phyloP scores from a whole-genome alignment of 495 filamentous ascomycete genomes.

The Neohortaea acidophila region DNA sequence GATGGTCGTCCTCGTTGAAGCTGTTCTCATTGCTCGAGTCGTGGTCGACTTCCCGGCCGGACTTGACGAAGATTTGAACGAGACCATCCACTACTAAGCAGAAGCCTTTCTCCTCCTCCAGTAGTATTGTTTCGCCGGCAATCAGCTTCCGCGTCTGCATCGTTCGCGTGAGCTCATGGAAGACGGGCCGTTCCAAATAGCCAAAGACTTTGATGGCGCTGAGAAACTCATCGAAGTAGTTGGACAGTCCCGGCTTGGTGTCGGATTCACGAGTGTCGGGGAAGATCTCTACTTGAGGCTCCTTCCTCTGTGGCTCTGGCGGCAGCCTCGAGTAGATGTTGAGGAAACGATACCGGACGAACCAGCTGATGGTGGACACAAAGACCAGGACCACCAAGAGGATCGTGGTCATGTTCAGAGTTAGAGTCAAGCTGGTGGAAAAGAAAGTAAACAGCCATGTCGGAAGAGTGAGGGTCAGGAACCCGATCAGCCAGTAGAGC shows the following conservation, averaged over 20 bases:
- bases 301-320: conserved; percentile 86
- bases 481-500: conserved; percentile 69
- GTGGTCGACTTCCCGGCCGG: conserved; percentile 42
- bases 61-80: conserved; percentile 97
- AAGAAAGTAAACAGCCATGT: conserved; percentile 84
- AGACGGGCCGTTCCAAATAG: conserved; percentile 88
- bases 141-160: conserved; percentile 97
- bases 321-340: conserved; percentile 92
- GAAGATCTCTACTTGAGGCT: conserved; percentile 87
- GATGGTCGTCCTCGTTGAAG: conserved; percentile 48
- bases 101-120: conserved; percentile 96
- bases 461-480: conserved; percentile 75
- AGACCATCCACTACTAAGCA: conserved; percentile 93
- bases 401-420: conserved; percentile 95
- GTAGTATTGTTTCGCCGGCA: conserved; percentile 81
- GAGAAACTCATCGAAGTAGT: conserved; percentile 93
- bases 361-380: conserved; percentile 72
- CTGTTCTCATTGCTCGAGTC: conserved; percentile 21
- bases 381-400: conserved; percentile 63
- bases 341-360: conserved; percentile 82
- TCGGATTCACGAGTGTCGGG: conserved; percentile 82
- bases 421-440: conserved; percentile 90
- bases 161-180: conserved; percentile 89
- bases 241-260: conserved; percentile 76
- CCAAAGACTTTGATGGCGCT: conserved; percentile 99